Conservation (phyloP, 2,329 filamentous ascomycete species). For the Colletotrichum acutatum region DNA sequence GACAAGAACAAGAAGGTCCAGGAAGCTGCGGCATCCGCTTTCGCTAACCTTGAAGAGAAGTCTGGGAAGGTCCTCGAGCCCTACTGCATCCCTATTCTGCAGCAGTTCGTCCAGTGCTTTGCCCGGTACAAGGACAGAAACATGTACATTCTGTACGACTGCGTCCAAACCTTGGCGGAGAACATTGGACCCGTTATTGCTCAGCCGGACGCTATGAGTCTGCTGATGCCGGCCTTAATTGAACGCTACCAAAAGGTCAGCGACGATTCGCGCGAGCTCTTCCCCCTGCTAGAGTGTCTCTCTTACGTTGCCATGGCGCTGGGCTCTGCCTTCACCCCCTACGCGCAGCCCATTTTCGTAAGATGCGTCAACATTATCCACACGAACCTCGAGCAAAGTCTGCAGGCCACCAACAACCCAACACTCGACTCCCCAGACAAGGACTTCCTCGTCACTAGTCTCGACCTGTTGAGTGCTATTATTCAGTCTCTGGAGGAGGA, state of each 20-base stretch:
- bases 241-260: slow-evolving; percentile 86
- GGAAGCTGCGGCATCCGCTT: slow-evolving; percentile 94
- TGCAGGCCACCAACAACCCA: slow-evolving; percentile 75
- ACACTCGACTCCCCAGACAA: slow-evolving; percentile 86
- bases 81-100: slow-evolving; percentile 90
- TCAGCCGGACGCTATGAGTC: slow-evolving; percentile 81
- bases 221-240: slow-evolving; percentile 94
- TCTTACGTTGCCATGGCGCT: slow-evolving; percentile 93
- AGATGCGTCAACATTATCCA: slow-evolving; percentile 94
- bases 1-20: slow-evolving; percentile 98
- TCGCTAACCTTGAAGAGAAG: slow-evolving; percentile 95
- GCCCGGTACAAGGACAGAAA: slow-evolving; percentile 97
- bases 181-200: slow-evolving; percentile 86
- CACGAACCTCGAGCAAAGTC: slow-evolving; percentile 84
- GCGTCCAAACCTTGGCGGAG: slow-evolving; percentile 95
- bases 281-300: slow-evolving; percentile 94
- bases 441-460: slow-evolving; percentile 94
- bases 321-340: slow-evolving; percentile 83
- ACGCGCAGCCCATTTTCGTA: slow-evolving; percentile 85
- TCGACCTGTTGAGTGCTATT: slow-evolving; percentile 92
- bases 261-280: slow-evolving; percentile 92
- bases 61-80: slow-evolving; percentile 83
- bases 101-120: slow-evolving; percentile 93
- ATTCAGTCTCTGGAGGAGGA: slow-evolving; percentile 85
- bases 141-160: slow-evolving; percentile 99